Evolutionary conservation across 1,139 yeast genomes (phyloP), one percentile per base, ranked within the genome.

Genomic region (Ogataea hybrid): DNA sequence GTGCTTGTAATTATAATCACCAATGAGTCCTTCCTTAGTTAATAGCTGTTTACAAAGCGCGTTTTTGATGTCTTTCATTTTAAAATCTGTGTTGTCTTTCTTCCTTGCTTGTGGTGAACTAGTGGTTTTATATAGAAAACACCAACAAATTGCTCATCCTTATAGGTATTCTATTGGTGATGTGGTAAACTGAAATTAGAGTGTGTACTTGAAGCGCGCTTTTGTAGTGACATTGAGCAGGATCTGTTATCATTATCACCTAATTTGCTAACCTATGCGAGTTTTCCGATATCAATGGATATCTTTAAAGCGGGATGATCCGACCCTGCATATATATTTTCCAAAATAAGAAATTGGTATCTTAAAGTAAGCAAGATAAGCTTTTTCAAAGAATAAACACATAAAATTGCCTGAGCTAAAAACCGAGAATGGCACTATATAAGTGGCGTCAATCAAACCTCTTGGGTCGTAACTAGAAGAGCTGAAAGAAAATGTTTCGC

Each of bases 1-100:
- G 54, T 79, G 81, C 25, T 70, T 76, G 60, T 88, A 88, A 67
- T 87, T 88, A 57, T 86, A 87, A 58, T 84, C 90, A 32, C 96
- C 96, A 15, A 88, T 53, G 33, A 86, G 60, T 9, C 96, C 95
- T 28, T 84, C 86, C 47, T 69, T 76, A 28, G 95, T 84, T 27
- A 27, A 27, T 27, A 27, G 29, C 29, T 27, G 29, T 27, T 27
- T 27, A 27, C 29, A 27, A 27, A 27, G 29, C 29, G 29, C 29
- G 29, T 27, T 27, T 27, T 27, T 27, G 29, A 27, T 27, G 29
- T 27, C 29, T 27, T 27, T 27, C 29, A 27, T 27, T 27, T 27
- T 27, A 27, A 27, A 27, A 27, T 27, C 29, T 27, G 29, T 27
- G 29, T 27, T 27, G 15, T 27, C 12, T 27, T 27, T 27, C 29